phyloP scores from a whole-genome alignment of 805 yeast species.

The Helenozyma baotianmanensis region DNA sequence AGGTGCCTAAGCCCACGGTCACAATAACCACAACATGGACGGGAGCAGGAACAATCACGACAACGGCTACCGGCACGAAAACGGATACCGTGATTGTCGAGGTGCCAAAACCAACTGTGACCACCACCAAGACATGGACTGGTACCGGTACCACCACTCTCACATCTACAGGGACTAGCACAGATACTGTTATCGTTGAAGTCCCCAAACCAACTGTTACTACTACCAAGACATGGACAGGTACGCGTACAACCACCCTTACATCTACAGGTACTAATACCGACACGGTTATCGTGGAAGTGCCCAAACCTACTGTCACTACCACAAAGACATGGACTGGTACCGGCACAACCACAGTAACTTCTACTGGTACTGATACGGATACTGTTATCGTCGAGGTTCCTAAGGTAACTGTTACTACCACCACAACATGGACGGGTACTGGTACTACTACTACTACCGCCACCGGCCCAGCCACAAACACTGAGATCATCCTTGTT shows the following conservation, averaged over 20 bases:
- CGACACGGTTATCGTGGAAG: slow-evolving; percentile 7
- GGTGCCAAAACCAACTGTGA: slow-evolving; percentile 5
- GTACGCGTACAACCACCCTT: no score
- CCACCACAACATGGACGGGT: slow-evolving; percentile 1
- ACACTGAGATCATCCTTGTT: no score
- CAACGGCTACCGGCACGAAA: slow-evolving; percentile 1
- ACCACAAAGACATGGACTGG: neutral
- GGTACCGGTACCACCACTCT: slow-evolving; percentile 4
- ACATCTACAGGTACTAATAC: no score
- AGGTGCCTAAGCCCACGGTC: slow-evolving; percentile 4
- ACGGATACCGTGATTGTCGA: slow-evolving; percentile 10
- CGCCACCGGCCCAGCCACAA: no score
- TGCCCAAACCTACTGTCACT: neutral
- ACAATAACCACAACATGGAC: slow-evolving; percentile 1
- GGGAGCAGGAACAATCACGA: neutral
- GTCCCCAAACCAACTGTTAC: slow-evolving; percentile 6
- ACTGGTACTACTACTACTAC: slow-evolving; percentile 4
- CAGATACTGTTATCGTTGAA: slow-evolving; percentile 6
- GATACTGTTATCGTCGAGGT: slow-evolving; percentile 5
- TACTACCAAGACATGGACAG: slow-evolving; percentile 3
- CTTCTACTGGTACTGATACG: slow-evolving; percentile 1
- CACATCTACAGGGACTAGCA: slow-evolving; percentile 4
- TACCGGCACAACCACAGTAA: neutral
- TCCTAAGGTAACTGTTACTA: slow-evolving; percentile 8
- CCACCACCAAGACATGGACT: slow-evolving; percentile 6